A percentile compares a stretch with the other conserved stretches of the same genome.
phyloP scores from a whole-genome alignment of 148 eudicot genomes.

The Chenopodium berlandieri region DNA sequence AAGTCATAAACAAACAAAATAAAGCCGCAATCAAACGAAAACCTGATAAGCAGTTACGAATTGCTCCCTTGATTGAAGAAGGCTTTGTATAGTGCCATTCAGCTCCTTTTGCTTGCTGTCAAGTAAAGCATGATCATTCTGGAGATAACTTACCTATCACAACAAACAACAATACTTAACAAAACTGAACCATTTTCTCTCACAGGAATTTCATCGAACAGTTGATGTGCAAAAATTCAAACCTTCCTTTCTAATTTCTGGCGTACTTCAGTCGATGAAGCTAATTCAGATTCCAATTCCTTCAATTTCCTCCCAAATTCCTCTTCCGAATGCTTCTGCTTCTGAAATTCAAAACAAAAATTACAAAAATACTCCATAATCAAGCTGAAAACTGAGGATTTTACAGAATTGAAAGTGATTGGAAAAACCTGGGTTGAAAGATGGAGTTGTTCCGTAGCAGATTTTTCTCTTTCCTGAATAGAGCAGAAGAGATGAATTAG shows the following conservation, averaged over 20 bases:
- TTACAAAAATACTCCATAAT: not conserved
- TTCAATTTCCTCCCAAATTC: slow-evolving; percentile 36
- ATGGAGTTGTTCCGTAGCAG: slow-evolving; percentile 38
- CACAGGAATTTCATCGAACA: slow-evolving; percentile 29
- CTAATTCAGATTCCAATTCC: slow-evolving; percentile 44
- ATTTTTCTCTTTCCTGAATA: slow-evolving; percentile 49
- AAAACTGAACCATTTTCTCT: not conserved
- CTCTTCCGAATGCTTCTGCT: slow-evolving; percentile 47
- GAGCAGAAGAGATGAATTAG: not conserved
- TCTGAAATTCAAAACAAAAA: slow-evolving; percentile 25
- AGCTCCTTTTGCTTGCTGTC: slow-evolving; percentile 60
- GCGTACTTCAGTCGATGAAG: slow-evolving; percentile 36
- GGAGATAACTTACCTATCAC: slow-evolving; percentile 47
- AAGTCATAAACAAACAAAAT: not conserved
- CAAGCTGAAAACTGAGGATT: not conserved
- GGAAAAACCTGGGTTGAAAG: slow-evolving; percentile 37
- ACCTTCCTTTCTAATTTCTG: slow-evolving; percentile 51
- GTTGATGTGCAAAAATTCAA: not conserved
- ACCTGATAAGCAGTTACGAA: slow-evolving; percentile 60
- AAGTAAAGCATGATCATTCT: slow-evolving; percentile 52
- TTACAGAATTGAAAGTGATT: not conserved
- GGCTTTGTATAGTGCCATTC: slow-evolving; percentile 42
- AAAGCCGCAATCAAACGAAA: slow-evolving; percentile 2
- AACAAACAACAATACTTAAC: slow-evolving; percentile 1
- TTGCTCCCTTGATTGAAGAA: slow-evolving; percentile 51